Evolutionary conservation across 768 basidiomycete species (phyloP).

Genomic region (Paxillus rubicundulus): DNA sequence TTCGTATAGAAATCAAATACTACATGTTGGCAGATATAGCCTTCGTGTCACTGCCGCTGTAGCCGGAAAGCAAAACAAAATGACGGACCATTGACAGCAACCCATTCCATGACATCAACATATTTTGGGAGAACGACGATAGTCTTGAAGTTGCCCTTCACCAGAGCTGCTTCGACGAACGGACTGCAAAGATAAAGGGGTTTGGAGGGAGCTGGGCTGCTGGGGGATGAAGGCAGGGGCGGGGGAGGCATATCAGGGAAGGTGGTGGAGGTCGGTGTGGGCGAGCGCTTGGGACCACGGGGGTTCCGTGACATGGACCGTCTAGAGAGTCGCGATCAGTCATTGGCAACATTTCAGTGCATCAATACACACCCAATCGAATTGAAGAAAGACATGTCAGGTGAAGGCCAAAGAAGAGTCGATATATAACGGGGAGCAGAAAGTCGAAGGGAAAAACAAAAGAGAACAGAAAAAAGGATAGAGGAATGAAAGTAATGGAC

Average conservation of each 20-base stretch:
- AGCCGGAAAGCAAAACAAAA: no score
- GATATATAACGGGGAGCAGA: neutral
- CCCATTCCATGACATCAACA: conserved; percentile 95
- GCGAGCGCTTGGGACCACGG: conserved; percentile 67
- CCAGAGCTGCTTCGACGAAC: conserved; percentile 91
- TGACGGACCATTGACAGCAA: conserved; percentile 84
- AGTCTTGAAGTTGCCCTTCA: conserved; percentile 98
- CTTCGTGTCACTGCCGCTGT: neutral
- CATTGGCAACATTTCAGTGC: neutral
- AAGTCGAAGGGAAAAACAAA: neutral
- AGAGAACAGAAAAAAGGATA: neutral
- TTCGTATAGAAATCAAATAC: conserved; percentile 98
- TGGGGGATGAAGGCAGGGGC: conserved; percentile 41
- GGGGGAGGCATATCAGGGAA: conserved; percentile 46
- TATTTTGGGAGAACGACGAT: conserved; percentile 97
- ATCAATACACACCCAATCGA: conserved; percentile 60
- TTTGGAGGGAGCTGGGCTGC: conserved; percentile 36
- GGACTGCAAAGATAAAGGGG: conserved; percentile 90
- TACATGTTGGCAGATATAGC: neutral
- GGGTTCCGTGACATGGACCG: conserved; percentile 75
- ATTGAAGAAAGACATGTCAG: conserved; percentile 77
- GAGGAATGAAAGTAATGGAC: neutral
- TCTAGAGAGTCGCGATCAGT: conserved; percentile 34
- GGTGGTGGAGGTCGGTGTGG: conserved; percentile 70
- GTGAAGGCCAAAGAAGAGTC: neutral